Evolutionary conservation across 345 rosid genomes (phyloP), one percentile per base, ranked within the genome.

Genomic region (Lumnitzera littorea): DNA sequence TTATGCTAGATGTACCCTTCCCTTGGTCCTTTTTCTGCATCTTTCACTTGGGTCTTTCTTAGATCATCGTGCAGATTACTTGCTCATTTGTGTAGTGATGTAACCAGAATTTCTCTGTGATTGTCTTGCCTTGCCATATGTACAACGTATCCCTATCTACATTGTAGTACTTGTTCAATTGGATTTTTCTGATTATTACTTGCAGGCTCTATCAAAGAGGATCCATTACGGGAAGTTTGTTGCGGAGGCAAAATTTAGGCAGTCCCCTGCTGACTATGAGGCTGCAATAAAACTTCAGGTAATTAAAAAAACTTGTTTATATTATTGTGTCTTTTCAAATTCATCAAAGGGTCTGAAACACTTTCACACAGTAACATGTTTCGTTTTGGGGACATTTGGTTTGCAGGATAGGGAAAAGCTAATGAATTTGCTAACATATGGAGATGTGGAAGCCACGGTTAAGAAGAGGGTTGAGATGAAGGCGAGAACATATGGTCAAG

Each of bases 191-290:
- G 11, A 20, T 4, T 12, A 9, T 52, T 36, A n/a, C 24, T 69
- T 51, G 69, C 81, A 85, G 89, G 79, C 78, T 25, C 84, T 78
- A 29, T 88, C 88, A 14, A 81, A 80, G 74, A 76, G 96, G 72
- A 73, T 85, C 48, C 81, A 82, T 63, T 70, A 63, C 47, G 84
- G 82, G 52, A 77, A 78, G 62, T 84, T 72, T 24, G 84, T 87
- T 36, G 94, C 87, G 13, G 89, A 86, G 74, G 87, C 85, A 51
- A 86, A 86, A 69, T 86, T 77, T 71, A 80, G 57, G 54, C 82
- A 68, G 24, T 66, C 74, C 25, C 85, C 94, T 20, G 64, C 57
- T 56, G 73, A 48, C 2, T 86, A 74, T 15, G 67, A 74, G 58
- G 65, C 72, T 50, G 86, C 94, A 52, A 86, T 84, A 24, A 72